Evolutionary conservation across 192 early-diverging fungal species (phyloP).

Genomic region (Chytriomyces sp.): DNA sequence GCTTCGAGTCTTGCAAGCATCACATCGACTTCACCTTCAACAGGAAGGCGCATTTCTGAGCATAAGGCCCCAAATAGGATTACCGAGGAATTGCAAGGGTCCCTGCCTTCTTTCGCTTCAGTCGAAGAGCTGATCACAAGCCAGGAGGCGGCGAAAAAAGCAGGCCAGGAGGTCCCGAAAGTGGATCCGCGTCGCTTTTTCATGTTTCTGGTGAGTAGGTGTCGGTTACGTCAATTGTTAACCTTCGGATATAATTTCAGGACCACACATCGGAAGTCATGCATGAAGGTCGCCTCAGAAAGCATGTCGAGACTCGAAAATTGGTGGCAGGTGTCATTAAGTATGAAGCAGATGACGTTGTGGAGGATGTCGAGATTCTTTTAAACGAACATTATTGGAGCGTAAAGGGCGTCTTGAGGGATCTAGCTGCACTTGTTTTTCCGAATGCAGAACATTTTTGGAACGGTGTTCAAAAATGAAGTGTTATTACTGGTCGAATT

Average conservation of each 20-base stretch:
- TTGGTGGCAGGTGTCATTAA: constrained; percentile 6
- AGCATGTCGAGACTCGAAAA: neutral
- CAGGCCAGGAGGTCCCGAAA: neutral
- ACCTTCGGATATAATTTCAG: too few species aligned
- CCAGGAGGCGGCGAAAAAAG: neutral
- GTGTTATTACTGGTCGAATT: too few species aligned
- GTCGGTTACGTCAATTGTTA: neutral
- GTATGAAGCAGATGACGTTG: neutral
- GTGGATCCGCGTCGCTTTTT: constrained; percentile 18
- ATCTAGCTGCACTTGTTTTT: neutral
- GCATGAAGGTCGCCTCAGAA: neutral
- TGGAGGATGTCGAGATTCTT: constrained; percentile 19
- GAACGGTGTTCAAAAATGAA: neutral
- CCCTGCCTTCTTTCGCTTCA: neutral
- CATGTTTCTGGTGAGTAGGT: constrained; percentile 1
- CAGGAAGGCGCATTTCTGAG: too few species aligned
- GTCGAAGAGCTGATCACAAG: neutral
- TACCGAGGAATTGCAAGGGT: neutral
- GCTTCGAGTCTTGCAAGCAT: neutral
- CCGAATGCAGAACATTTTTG: constrained; percentile 7
- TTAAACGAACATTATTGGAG: constrained; percentile 16
- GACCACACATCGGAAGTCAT: neutral
- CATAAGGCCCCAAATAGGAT: too few species aligned
- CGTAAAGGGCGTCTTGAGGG: constrained; percentile 6
- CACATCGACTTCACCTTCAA: too few species aligned